Percentiles rank a stretch among this genome's conserved stretches.
Evolutionary conservation across 352 stramenopile species (phyloP).

Genomic region (Phytophthora sp.): DNA sequence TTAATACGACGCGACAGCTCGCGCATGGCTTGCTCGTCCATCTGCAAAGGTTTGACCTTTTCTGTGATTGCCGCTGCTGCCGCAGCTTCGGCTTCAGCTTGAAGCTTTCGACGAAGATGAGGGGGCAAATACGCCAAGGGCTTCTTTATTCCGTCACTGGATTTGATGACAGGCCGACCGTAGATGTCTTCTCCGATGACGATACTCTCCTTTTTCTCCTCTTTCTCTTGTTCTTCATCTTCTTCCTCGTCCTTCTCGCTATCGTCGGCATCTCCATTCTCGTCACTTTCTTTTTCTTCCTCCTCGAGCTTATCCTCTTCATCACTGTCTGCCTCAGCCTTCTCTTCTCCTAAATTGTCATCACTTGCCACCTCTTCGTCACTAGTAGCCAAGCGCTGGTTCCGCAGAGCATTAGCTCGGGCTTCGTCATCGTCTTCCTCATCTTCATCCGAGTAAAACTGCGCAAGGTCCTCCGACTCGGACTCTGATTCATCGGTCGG

Average conservation of each 20-base stretch:
- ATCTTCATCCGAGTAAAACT: slow-evolving; percentile 73
- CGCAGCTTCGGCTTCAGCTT: slow-evolving; percentile 47
- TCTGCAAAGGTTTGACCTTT: slow-evolving; percentile 48
- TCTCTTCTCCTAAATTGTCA: slow-evolving; percentile 27
- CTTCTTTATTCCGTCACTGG: slow-evolving; percentile 43
- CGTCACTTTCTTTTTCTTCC: slow-evolving; percentile 34
- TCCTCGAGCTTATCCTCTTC: slow-evolving; percentile 35
- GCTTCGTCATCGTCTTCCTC: slow-evolving; percentile 55
- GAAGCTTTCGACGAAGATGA: slow-evolving; percentile 79
- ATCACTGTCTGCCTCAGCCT: slow-evolving; percentile 10
- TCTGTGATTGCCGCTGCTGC: slow-evolving; percentile 37
- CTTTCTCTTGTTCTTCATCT: slow-evolving; percentile 31
- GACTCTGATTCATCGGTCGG: slow-evolving; percentile 84
- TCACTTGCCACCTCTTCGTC: slow-evolving; percentile 15
- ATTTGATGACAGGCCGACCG: slow-evolving; percentile 71
- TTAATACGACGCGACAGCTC: slow-evolving; percentile 84
- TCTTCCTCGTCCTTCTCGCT: slow-evolving; percentile 29
- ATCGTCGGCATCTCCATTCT: slow-evolving; percentile 30
- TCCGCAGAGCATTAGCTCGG: slow-evolving; percentile 57
- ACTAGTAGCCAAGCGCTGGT: slow-evolving; percentile 42
- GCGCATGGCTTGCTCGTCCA: slow-evolving; percentile 76
- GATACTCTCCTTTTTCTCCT: slow-evolving; percentile 43
- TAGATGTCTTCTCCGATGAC: slow-evolving; percentile 87
- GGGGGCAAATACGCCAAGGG: slow-evolving; percentile 86
- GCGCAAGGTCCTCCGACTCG: slow-evolving; percentile 70